Evolutionary conservation across 2,329 filamentous ascomycete genomes (phyloP).

Genomic region (Rhynchosporium graminicola): DNA sequence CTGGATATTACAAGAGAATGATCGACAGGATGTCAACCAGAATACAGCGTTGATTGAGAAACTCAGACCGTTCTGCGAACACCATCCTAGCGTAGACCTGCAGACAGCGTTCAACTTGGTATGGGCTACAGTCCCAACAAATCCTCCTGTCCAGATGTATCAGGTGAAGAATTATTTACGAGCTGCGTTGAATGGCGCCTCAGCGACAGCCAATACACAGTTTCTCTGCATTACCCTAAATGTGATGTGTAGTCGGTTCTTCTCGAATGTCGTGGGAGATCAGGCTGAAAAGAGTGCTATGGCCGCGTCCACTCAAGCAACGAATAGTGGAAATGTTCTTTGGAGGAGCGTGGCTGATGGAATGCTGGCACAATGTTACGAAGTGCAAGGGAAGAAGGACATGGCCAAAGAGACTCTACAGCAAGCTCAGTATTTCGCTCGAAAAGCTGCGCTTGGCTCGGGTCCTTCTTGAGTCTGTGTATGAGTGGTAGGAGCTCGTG

Average conservation of each 20-base stretch:
- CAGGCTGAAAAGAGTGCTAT: slow-evolving; percentile 76
- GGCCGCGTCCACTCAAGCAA: slow-evolving; percentile 67
- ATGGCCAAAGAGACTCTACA: slow-evolving; percentile 50
- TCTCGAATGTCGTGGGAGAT: slow-evolving; percentile 62
- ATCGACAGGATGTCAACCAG: slow-evolving; percentile 56
- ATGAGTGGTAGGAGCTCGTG: background rate
- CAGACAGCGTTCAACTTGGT: slow-evolving; percentile 77
- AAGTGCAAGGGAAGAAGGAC: slow-evolving; percentile 65
- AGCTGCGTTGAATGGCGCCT: slow-evolving; percentile 68
- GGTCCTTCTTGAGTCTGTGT: background rate
- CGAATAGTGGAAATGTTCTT: slow-evolving; percentile 67
- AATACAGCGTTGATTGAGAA: slow-evolving; percentile 63
- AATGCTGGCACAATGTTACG: slow-evolving; percentile 74
- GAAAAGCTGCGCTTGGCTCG: slow-evolving; percentile 22
- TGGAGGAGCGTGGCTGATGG: slow-evolving; percentile 82
- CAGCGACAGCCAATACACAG: slow-evolving; percentile 71
- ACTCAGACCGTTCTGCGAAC: slow-evolving; percentile 66
- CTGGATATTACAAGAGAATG: slow-evolving; percentile 68
- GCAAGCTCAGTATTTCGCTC: slow-evolving; percentile 43
- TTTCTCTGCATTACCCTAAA: slow-evolving; percentile 81
- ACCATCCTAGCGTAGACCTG: slow-evolving; percentile 73
- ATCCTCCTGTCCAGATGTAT: slow-evolving; percentile 66
- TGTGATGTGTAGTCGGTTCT: slow-evolving; percentile 78
- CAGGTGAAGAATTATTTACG: slow-evolving; percentile 79
- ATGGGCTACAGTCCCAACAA: slow-evolving; percentile 64